Evolutionary conservation across 345 rosid genomes (phyloP), one percentile per base, ranked within the genome.

Genomic region (Gossypium ekmanianum): DNA sequence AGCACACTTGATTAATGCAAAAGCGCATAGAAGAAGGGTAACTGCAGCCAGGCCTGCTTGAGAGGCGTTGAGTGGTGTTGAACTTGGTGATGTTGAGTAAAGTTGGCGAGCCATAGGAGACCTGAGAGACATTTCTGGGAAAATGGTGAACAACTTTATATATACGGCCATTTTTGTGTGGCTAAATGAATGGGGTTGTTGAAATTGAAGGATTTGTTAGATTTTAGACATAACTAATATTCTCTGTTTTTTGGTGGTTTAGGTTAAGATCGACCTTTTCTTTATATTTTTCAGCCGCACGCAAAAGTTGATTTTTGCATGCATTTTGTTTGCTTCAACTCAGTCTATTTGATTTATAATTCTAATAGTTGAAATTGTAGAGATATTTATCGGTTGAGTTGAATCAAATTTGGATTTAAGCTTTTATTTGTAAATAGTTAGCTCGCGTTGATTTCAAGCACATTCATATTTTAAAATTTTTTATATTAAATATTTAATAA

Each of bases 1-100:
- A 78, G 93, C 91, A 13, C 96, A 89, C 80, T 81, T 79, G 70
- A 88, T 78, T 64, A 78, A 50, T 4, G 90, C 84, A 17, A 89
- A 74, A 11, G 88, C 87, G 13, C 88, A 87, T 58, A 84, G 24
- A 68, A 88, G 81, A 47, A 87, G 75, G 2, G 86, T 79, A 72
- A 74, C 81, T 0, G 81, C 80, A 4, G 85, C 83, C 11, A 92
- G 74, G 63, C 86, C 85, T 43, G 75, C 76, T 75, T 86, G 87
- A 10, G 91, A 80, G 14, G 55, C n/a, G 47, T 34, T 74, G 1
- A 58, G 47, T 13, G 85, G 72, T 7, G 63, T 16, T 24, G 57
- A 71, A n/a, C 41, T 34, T 34, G 7, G 68, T 77, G 55, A 65
- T 17, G 57, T 34, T 34, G 76, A 34, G 67, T 12, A 77, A 75